Percentiles rank a stretch among this genome's conserved stretches.
These are phyloP conservation scores for Gracilaria gracilis DNA, from an alignment of 23 red algal species.

Conservation along the genomic window DNA sequence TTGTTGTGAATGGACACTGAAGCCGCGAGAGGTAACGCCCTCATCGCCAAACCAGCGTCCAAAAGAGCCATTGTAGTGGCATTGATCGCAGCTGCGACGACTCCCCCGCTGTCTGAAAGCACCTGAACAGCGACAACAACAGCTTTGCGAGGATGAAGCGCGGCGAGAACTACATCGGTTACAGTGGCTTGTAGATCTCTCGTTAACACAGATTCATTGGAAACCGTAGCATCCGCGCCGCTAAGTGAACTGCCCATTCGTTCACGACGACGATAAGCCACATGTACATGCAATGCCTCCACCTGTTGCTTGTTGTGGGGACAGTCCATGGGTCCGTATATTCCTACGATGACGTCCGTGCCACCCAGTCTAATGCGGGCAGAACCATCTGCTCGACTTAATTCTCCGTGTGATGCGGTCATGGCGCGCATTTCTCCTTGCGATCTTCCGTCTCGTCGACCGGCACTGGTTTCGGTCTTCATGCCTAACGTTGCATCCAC, in stretches of 20 bases:
- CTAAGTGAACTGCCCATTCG: background rate
- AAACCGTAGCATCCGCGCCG: background rate
- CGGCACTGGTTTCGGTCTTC: slow-evolving; percentile 20
- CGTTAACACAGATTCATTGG: slow-evolving; percentile 12
- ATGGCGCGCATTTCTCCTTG: slow-evolving; percentile 74
- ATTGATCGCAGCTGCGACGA: slow-evolving; percentile 72
- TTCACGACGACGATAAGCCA: slow-evolving; percentile 47
- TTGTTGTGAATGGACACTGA: slow-evolving; percentile 43
- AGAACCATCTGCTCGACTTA: slow-evolving; percentile 83
- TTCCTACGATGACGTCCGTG: slow-evolving; percentile 82
- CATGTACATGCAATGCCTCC: slow-evolving; percentile 59
- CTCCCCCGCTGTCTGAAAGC: slow-evolving; percentile 77
- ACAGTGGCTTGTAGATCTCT: slow-evolving; percentile 39
- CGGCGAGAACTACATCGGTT: slow-evolving; percentile 14
- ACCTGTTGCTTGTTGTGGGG: slow-evolving; percentile 41
- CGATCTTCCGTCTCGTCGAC: slow-evolving; percentile 76
- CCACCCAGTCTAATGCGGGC: slow-evolving; percentile 55
- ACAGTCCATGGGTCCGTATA: slow-evolving; percentile 86
- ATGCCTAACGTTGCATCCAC: slow-evolving; percentile 42
- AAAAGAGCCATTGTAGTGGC: slow-evolving; percentile 76
- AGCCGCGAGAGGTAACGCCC: slow-evolving; percentile 62
- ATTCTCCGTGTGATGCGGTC: slow-evolving; percentile 41
- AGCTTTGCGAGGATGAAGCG: slow-evolving; percentile 45
- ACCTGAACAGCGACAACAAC: slow-evolving; percentile 86
- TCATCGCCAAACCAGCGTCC: slow-evolving; percentile 82